phyloP scores from a whole-genome alignment of 1,284 basidiomycete species.

The Malassezia brasiliensis region DNA sequence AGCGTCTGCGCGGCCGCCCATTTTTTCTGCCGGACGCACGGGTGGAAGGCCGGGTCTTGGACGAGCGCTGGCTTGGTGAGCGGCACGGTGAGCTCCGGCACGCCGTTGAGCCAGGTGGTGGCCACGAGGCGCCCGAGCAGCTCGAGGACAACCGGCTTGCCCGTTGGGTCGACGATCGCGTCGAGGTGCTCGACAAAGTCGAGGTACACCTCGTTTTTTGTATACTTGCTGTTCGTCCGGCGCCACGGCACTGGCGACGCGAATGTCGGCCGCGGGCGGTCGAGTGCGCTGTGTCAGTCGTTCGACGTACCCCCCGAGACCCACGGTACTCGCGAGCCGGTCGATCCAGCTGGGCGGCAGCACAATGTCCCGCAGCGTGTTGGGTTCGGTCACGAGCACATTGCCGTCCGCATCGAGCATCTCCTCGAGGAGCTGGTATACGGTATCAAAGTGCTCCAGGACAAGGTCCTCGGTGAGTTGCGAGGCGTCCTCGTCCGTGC shows the following conservation, averaged over 20 bases:
- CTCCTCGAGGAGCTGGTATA: slow-evolving; percentile 44
- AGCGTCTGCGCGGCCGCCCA: slow-evolving; percentile 53
- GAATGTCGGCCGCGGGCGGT: slow-evolving; percentile 9
- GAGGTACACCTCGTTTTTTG: slow-evolving; percentile 38
- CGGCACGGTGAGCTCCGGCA: slow-evolving; percentile 28
- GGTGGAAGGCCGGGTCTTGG: slow-evolving; percentile 73
- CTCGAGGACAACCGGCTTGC: slow-evolving; percentile 27
- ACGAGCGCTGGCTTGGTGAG: slow-evolving; percentile 55
- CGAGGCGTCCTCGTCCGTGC: slow-evolving; percentile 21
- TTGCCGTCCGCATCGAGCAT: slow-evolving; percentile 43
- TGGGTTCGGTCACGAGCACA: slow-evolving; percentile 40
- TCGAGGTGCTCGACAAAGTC: slow-evolving; percentile 34
- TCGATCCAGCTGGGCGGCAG: slow-evolving; percentile 41
- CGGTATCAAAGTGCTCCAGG: slow-evolving; percentile 39
- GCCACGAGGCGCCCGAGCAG: slow-evolving; percentile 25
- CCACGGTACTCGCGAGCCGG: slow-evolving; percentile 31
- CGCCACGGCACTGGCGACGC: slow-evolving; percentile 41
- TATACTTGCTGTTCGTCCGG: slow-evolving; percentile 33
- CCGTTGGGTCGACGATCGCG: slow-evolving; percentile 51
- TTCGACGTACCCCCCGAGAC: slow-evolving; percentile 12
- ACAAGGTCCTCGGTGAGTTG: slow-evolving; percentile 36
- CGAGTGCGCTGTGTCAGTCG: not conserved
- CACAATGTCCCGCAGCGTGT: slow-evolving; percentile 37
- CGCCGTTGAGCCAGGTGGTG: slow-evolving; percentile 47
- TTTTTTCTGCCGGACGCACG: slow-evolving; percentile 69